Evolutionary conservation across 805 yeast genomes (phyloP).

Genomic region (Candida caryicola): DNA sequence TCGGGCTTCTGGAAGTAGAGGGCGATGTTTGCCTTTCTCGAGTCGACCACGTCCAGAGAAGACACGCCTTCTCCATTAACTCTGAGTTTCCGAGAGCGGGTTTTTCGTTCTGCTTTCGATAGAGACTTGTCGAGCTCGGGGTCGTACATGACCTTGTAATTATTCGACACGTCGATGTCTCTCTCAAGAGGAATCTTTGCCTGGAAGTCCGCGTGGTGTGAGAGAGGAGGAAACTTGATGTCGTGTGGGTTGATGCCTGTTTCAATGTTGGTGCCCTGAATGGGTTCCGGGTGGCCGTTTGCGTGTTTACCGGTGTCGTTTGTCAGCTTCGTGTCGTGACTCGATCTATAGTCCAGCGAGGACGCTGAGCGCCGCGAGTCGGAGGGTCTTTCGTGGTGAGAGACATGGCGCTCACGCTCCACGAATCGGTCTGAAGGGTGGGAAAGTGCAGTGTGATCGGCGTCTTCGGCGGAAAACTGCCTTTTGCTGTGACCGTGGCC

Average conservation of each 20-base stretch:
- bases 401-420: no score
- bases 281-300: no score
- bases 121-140: conserved; percentile 38
- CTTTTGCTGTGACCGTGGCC: not conserved
- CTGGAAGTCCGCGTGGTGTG: conserved; percentile 26
- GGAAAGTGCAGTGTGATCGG: no score
- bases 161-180: conserved; percentile 20
- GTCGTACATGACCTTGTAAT: conserved; percentile 50
- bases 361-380: no score
- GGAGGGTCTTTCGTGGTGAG: no score
- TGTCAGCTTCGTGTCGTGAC: no score
- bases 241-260: conserved; percentile 35
- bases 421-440: no score
- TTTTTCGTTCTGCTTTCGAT: conserved; percentile 30
- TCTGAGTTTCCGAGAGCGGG: conserved; percentile 39
- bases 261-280: conserved; percentile 30
- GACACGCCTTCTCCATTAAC: conserved; percentile 28
- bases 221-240: conserved; percentile 24
- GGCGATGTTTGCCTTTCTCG: conserved; percentile 31
- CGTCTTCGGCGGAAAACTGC: no score
- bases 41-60: conserved; percentile 32
- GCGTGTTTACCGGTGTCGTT: no score
- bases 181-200: conserved; percentile 8
- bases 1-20: conserved; percentile 36
- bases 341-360: no score